Base-by-base conservation (phyloP, 495 filamentous ascomycete species). In the Xylaria telfairii region DNA sequence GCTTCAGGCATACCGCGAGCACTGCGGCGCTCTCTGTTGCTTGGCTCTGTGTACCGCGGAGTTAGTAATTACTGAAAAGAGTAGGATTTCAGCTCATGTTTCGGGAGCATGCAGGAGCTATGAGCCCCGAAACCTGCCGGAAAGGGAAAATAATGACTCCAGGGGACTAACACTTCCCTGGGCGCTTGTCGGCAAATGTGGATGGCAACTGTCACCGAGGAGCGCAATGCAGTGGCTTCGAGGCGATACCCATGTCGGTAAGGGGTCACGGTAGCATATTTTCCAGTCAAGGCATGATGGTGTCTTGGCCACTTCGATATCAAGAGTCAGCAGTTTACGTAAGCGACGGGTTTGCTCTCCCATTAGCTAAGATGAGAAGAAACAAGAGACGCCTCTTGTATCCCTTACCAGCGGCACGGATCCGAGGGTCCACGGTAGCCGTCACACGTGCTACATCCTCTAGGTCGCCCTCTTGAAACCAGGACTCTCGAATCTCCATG, bases 221-320 rank as follows among this genome's bases (percentile, higher is more conserved):
- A 86, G 71, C 0, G 78, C 83, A 63, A 87, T 81, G 64, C 77
- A 80, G 60, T 85, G 80, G 51, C 83, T 83, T 44, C 68, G 68
- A 26, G 47, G 64, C 19, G 83, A 84, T 6, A 85, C 74, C 85
- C 85, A 87, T 1, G 81, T 85, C 0, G 82, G 80, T 34, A 86
- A 75, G 32, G 84, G 84, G 57, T 85, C 82, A 37, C 84, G 74
- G 64, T 85, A 86, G 67, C 83, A 85, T 39, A 86, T 85, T 75
- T 85, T 86, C 83, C 83, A 86, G 72, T 86, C 84, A 1, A 87
- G 74, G 46, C 81, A 85, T 17, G 79, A 78, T 17, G 81, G 77
- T n/a, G 85, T 86, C 70, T 83, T 83, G 53, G 78, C 78, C 28
- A 86, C 82, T 7, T 49, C 19, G 30, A 63, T 47, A n/a, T 30